Conservation (phyloP, 2,329 filamentous ascomycete species). For the Domatiomyces catenatus region DNA sequence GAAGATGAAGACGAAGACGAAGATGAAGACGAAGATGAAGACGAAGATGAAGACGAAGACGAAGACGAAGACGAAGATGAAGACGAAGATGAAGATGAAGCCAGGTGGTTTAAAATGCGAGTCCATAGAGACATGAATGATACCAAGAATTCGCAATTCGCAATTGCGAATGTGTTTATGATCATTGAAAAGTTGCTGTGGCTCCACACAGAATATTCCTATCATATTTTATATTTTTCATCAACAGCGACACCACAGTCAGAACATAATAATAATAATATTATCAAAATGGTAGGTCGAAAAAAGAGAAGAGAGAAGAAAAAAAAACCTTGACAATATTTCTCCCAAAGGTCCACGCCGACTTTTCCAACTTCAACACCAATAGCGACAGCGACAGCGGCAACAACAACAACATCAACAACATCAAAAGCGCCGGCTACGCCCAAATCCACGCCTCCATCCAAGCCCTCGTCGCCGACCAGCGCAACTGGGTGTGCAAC, state of each 20-base stretch:
- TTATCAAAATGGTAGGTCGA: too few relatives aligned
- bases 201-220: too few relatives aligned
- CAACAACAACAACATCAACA: slow-evolving; percentile 6
- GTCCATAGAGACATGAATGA: background rate
- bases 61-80: too few relatives aligned
- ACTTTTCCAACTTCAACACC: slow-evolving; percentile 30
- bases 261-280: too few relatives aligned
- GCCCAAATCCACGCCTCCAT: slow-evolving; percentile 26
- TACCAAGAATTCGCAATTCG: background rate
- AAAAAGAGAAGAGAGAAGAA: background rate
- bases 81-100: background rate
- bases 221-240: too few relatives aligned
- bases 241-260: too few relatives aligned
- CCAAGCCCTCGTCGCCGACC: slow-evolving; percentile 25
- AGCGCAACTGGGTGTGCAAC: slow-evolving; percentile 35
- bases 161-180: background rate
- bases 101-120: background rate
- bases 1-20: background rate
- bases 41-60: background rate
- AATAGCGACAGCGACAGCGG: too few relatives aligned
- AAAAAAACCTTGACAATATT: background rate
- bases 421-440: slow-evolving; percentile 30
- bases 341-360: slow-evolving; percentile 29
- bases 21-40: background rate
- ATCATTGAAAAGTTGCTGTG: too few relatives aligned